These are phyloP conservation scores for Teratosphaeriaceae sp. DNA, from an alignment of 2,329 filamentous ascomycete genomes.

Conservation along the genomic window DNA sequence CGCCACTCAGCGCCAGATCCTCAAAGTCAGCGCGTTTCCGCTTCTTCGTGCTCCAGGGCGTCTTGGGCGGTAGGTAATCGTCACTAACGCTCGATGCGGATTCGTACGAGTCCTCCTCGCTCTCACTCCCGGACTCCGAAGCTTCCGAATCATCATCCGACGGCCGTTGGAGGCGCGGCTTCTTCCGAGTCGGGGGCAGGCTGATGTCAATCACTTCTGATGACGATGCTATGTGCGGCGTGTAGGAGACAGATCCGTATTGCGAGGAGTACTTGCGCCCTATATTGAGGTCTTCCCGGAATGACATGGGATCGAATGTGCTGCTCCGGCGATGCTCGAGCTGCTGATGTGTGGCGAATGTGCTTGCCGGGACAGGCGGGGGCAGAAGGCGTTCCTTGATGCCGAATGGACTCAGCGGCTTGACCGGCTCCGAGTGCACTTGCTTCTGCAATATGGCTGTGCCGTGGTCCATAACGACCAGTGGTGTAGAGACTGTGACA, in stretches of 20 bases:
- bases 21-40: constrained; percentile 17
- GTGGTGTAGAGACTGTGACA: not conserved
- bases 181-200: constrained; percentile 11
- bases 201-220: constrained; percentile 7
- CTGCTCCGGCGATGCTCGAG: constrained; percentile 28
- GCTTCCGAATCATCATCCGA: constrained; percentile 2
- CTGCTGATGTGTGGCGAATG: constrained; percentile 6
- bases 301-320: constrained; percentile 46
- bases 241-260: not conserved
- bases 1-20: not conserved
- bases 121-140: not conserved
- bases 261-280: constrained; percentile 45
- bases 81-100: constrained; percentile 15
- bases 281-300: constrained; percentile 42
- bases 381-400: constrained; percentile 43
- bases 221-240: not conserved
- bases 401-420: constrained; percentile 33
- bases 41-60: constrained; percentile 22
- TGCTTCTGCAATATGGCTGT: not conserved
- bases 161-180: constrained; percentile 2
- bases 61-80: constrained; percentile 17
- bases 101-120: constrained; percentile 19
- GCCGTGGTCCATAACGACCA: not conserved
- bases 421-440: constrained; percentile 11
- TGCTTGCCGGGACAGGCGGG: constrained; percentile 29